Conservation (phyloP, 2,329 filamentous ascomycete species). For the Ophiostoma angusticollis region DNA sequence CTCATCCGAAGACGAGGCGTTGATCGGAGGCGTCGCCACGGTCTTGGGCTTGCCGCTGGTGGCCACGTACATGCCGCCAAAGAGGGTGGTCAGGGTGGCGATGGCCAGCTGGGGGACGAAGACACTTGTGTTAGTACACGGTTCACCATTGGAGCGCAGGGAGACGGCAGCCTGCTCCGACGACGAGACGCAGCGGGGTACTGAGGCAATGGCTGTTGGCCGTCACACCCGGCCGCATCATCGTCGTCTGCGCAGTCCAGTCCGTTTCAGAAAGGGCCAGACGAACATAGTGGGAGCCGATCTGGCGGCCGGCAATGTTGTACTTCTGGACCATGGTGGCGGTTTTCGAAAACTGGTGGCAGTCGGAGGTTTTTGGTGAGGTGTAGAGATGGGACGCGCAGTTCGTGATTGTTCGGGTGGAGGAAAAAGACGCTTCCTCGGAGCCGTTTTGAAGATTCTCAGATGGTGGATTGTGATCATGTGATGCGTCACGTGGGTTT, state of each 20-base stretch:
- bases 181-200: too few relatives aligned
- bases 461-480: too few relatives aligned
- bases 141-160: too few relatives aligned
- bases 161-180: too few relatives aligned
- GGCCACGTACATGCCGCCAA: slow-evolving; percentile 34
- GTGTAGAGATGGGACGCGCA: neutral
- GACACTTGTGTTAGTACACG: neutral
- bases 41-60: slow-evolving; percentile 29
- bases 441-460: too few relatives aligned
- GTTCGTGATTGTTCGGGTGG: neutral
- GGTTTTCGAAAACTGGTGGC: too few relatives aligned
- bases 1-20: slow-evolving; percentile 49
- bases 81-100: slow-evolving; percentile 38
- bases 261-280: too few relatives aligned
- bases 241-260: too few relatives aligned
- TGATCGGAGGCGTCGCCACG: slow-evolving; percentile 42
- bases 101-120: slow-evolving; percentile 37
- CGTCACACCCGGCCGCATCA: too few relatives aligned
- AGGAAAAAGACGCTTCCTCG: slow-evolving; percentile 10
- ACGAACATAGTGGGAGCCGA: slow-evolving; percentile 50
- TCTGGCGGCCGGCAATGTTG: slow-evolving; percentile 43
- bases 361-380: slow-evolving; percentile 7
- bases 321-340: slow-evolving; percentile 35
- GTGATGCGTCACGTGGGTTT: too few relatives aligned
- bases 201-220: too few relatives aligned